A percentile compares a stretch with the other conserved stretches of the same genome.
These are phyloP conservation scores for Acorus gramineus DNA, from an alignment of 106 monocot genomes.

Conservation along the genomic window DNA sequence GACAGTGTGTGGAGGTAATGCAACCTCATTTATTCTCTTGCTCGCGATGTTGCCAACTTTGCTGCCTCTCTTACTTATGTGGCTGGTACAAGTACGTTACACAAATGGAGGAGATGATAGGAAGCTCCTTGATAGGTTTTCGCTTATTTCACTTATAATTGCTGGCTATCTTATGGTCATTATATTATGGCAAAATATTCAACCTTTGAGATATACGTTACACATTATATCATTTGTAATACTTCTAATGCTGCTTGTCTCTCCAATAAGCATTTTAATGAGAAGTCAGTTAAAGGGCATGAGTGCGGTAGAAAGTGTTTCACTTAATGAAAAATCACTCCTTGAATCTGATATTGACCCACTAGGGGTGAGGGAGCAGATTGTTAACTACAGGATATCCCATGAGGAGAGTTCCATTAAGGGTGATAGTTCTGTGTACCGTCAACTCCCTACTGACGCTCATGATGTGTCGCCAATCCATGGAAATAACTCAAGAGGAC, in stretches of 20 bases:
- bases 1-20: conserved; percentile 46
- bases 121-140: conserved; percentile 47
- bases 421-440: too few species aligned
- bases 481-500: conserved; percentile 6
- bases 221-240: conserved; percentile 19
- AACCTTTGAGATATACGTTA: conserved; percentile 11
- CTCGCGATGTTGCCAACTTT: conserved; percentile 55
- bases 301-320: conserved; percentile 4
- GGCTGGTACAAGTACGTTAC: conserved; percentile 33
- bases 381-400: too few species aligned
- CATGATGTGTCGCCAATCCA: too few species aligned
- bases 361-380: not conserved
- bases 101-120: conserved; percentile 32
- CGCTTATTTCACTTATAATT: conserved; percentile 40
- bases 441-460: too few species aligned
- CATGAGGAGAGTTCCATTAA: too few species aligned
- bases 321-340: conserved; percentile 13
- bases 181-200: conserved; percentile 53
- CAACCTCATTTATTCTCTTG: conserved; percentile 67
- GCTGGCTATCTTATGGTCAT: conserved; percentile 76
- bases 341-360: conserved; percentile 15
- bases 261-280: conserved; percentile 28
- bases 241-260: conserved; percentile 53
- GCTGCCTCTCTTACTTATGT: conserved; percentile 65
- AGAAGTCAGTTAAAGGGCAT: conserved; percentile 22